Conservation (phyloP, 2,329 filamentous ascomycete species). For the Phialemoniopsis sp. region DNA sequence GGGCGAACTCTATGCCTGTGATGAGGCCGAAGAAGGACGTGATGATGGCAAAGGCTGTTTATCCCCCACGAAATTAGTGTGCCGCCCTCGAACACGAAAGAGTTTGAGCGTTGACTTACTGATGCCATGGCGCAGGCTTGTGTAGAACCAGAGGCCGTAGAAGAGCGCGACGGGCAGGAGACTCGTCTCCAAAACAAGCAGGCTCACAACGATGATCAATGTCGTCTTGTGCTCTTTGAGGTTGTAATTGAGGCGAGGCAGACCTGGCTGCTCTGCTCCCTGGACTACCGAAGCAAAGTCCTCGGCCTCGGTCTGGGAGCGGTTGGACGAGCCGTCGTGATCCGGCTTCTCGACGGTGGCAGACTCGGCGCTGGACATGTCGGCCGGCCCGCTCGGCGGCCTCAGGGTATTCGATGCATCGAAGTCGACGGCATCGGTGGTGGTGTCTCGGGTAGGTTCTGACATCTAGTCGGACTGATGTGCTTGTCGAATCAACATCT, state of each 20-base stretch:
- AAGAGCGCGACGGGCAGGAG: conserved; percentile 48
- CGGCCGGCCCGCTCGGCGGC: no score
- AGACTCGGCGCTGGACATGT: no score
- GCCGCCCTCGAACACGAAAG: background rate
- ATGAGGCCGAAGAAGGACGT: conserved; percentile 51
- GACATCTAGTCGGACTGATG: no score
- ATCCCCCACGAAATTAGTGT: background rate
- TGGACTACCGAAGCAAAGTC: no score
- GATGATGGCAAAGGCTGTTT: conserved; percentile 43
- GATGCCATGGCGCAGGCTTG: conserved; percentile 27
- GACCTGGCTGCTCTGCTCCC: conserved; percentile 8
- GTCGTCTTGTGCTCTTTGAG: conserved; percentile 31
- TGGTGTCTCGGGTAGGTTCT: no score
- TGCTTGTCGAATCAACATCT: no score
- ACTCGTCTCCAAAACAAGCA: conserved; percentile 42
- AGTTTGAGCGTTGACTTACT: conserved; percentile 20
- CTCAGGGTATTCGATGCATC: no score
- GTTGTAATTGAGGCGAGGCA: conserved; percentile 27
- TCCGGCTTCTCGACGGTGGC: no score
- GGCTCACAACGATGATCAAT: conserved; percentile 39
- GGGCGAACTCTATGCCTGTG: conserved; percentile 48
- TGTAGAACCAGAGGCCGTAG: conserved; percentile 40
- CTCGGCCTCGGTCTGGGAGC: no score
- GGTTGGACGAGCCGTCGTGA: no score
- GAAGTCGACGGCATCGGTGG: no score